Evolutionary conservation across 164 flowering plant species (phyloP).

Genomic region (Euptelea pleiosperma): DNA sequence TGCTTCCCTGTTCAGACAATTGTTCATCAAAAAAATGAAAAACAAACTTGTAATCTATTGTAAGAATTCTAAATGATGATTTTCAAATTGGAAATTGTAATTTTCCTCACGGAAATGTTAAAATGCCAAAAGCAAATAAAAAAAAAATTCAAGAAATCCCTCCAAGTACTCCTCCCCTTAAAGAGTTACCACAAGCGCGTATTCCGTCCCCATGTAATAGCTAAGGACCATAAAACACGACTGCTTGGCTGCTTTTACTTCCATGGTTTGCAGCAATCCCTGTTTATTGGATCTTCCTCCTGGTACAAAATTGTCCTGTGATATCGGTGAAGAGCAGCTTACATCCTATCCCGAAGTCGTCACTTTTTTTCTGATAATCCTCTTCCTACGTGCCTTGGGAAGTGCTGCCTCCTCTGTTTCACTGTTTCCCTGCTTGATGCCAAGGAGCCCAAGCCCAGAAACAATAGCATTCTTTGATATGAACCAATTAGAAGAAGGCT

Average conservation of each 20-base stretch:
- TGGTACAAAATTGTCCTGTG: slow-evolving; percentile 37
- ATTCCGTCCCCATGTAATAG: not conserved
- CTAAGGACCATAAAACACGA: no score
- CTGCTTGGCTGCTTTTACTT: slow-evolving; percentile 3
- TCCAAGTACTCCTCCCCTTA: slow-evolving; percentile 1
- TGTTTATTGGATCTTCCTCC: not conserved
- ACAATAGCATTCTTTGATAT: slow-evolving; percentile 75
- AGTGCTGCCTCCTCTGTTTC: slow-evolving; percentile 45
- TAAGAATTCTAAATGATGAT: not conserved
- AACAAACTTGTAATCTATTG: no score
- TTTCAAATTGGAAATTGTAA: not conserved
- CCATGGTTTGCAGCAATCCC: slow-evolving; percentile 7
- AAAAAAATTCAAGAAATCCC: slow-evolving; percentile 3
- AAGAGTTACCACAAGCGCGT: slow-evolving; percentile 1
- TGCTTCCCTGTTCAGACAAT: no score
- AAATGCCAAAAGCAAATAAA: not conserved
- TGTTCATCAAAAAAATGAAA: no score
- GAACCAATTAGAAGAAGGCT: slow-evolving; percentile 71
- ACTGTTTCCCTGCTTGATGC: slow-evolving; percentile 55
- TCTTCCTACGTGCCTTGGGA: slow-evolving; percentile 79
- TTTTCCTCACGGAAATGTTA: slow-evolving; percentile 1
- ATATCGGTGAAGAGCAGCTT: not conserved
- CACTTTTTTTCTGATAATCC: slow-evolving; percentile 72
- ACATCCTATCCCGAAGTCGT: slow-evolving; percentile 28
- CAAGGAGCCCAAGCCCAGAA: slow-evolving; percentile 83